A percentile compares a stretch with the other conserved stretches of the same genome.
Conservation (phyloP, 2,329 filamentous ascomycete species). For the Penicillium sp. region DNA sequence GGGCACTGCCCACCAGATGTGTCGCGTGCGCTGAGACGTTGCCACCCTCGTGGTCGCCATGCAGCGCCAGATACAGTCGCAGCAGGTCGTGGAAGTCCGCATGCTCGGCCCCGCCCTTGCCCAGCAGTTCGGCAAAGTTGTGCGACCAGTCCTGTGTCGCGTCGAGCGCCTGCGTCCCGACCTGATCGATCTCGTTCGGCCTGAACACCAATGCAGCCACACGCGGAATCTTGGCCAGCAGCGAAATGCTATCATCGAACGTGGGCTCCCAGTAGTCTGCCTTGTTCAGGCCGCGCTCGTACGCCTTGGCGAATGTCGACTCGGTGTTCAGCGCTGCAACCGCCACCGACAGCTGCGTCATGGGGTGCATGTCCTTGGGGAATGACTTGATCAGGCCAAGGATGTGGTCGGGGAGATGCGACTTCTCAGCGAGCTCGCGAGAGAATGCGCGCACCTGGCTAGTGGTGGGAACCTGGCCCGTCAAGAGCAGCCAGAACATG, state of each 20-base stretch:
- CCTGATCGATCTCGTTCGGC: slow-evolving; percentile 65
- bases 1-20: slow-evolving; percentile 85
- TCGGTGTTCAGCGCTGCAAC: slow-evolving; percentile 94
- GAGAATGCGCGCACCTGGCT: slow-evolving; percentile 74
- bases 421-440: slow-evolving; percentile 76
- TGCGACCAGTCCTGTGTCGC: slow-evolving; percentile 89
- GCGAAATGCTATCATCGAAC: slow-evolving; percentile 86
- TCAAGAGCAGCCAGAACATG: slow-evolving; percentile 98
- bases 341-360: slow-evolving; percentile 94
- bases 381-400: slow-evolving; percentile 82
- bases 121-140: slow-evolving; percentile 95
- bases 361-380: slow-evolving; percentile 83
- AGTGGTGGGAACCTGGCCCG: slow-evolving; percentile 77
- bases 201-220: slow-evolving; percentile 98
- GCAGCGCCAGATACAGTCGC: slow-evolving; percentile 84
- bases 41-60: slow-evolving; percentile 95
- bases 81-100: slow-evolving; percentile 72
- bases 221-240: slow-evolving; percentile 90
- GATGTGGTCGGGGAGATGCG: slow-evolving; percentile 71
- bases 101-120: slow-evolving; percentile 77
- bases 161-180: slow-evolving; percentile 66
- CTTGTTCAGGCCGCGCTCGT: slow-evolving; percentile 84
- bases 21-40: slow-evolving; percentile 95
- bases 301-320: slow-evolving; percentile 85
- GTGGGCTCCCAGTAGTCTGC: slow-evolving; percentile 98